Base-by-base conservation (phyloP, 2,329 filamentous ascomycete species). In the Cadophora sp. region DNA sequence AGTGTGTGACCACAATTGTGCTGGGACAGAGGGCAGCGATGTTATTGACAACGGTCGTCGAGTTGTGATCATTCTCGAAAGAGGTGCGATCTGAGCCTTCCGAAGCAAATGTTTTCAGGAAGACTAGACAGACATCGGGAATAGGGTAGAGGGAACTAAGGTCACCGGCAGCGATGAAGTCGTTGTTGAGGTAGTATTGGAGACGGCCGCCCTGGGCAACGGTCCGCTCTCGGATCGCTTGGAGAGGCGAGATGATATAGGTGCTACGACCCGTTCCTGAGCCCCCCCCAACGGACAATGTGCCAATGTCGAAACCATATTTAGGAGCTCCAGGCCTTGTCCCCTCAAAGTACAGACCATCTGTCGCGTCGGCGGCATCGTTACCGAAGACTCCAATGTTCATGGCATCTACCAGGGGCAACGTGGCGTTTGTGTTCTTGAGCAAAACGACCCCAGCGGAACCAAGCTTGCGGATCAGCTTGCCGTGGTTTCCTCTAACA, bases 401-500 rank as follows among this genome's bases (percentile, higher is more conserved):
- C 62, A n/a, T 65, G 3, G 50, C 29, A 2, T 24, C 86, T 73
- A 68, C 81, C 79, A 91, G 77, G 0, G 88, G 88, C 0, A 91
- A 80, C 0, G 85, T 79, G 16, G 80, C 80, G 48, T 85, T 85
- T 53, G 74, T 78, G 75, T 91, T 90, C 76, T 90, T 91, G 34
- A 90, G 82, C 0, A 91, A 81, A 0, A 90, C 88, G 66, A 89
- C 87, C 4, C 89, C 87, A 73, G 90, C 87, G 5, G 89, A 79
- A 0, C 87, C 88, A 43, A 53, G 59, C 3, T 65, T 40, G 27
- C 93, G 90, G 69, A 96, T 94, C 62, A 92, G 81, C 24, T 81
- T 77, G 62, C 83, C 88, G 77, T 97, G 93, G 64, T 94, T 84
- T 48, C 79, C 85, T 64, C 89, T 91, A 12, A 95, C 94, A 74